phyloP scores from a whole-genome alignment of 1,284 basidiomycete genomes.

The Puccinia sorghi region DNA sequence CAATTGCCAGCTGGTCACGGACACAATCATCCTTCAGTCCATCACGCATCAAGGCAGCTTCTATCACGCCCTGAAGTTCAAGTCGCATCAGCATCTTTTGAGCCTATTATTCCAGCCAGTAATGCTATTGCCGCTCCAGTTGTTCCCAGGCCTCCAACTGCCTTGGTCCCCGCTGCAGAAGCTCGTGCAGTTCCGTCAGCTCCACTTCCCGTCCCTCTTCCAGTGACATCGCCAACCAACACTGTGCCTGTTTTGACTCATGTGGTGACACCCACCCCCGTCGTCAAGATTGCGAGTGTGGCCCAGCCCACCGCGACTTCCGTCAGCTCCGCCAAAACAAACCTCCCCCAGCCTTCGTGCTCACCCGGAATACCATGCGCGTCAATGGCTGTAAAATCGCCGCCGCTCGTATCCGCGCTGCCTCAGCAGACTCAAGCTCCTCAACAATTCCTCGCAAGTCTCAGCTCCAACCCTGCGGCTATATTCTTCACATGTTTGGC shows the following conservation, averaged over 20 bases:
- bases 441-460: conserved; percentile 4
- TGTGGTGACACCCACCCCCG: conserved; percentile 1
- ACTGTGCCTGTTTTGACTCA: neutral
- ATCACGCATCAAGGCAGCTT: conserved; percentile 12
- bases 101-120: neutral
- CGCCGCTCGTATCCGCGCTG: neutral
- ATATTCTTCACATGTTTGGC: conserved; percentile 18
- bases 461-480: conserved; percentile 4
- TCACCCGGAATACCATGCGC: neutral
- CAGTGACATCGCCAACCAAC: neutral
- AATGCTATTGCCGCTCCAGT: neutral
- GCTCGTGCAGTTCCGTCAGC: neutral
- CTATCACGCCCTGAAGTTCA: neutral
- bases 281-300: neutral
- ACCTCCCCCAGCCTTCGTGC: neutral
- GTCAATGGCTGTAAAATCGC: neutral
- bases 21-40: neutral
- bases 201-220: neutral
- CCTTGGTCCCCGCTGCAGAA: neutral
- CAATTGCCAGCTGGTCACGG: neutral
- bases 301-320: neutral
- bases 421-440: conserved; percentile 16
- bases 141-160: neutral
- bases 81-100: neutral
- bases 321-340: neutral